A percentile compares a stretch with the other conserved stretches of the same genome.
Evolutionary conservation across 371 early-diverging fungal species (phyloP).

Genomic region (Mortierella polycephala): DNA sequence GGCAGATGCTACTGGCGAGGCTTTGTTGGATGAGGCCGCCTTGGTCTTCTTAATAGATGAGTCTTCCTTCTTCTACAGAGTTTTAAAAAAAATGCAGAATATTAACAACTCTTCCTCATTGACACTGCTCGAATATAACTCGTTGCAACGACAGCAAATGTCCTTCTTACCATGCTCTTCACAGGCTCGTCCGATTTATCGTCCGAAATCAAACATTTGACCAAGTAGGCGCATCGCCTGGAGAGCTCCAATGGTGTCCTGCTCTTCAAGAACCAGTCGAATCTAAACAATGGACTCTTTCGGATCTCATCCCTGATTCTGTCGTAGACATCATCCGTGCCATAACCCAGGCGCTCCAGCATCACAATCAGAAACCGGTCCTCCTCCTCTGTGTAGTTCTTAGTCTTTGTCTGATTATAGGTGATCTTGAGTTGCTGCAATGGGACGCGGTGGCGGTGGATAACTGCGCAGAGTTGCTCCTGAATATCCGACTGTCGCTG

Average conservation of each 20-base stretch:
- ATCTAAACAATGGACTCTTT: slow-evolving; percentile 86
- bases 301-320: slow-evolving; percentile 89
- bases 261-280: slow-evolving; percentile 98
- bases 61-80: slow-evolving; percentile 43
- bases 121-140: background rate
- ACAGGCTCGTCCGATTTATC: slow-evolving; percentile 52
- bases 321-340: slow-evolving; percentile 92
- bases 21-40: slow-evolving; percentile 29
- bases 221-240: slow-evolving; percentile 83
- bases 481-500: slow-evolving; percentile 85
- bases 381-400: slow-evolving; percentile 92
- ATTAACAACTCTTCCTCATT: background rate
- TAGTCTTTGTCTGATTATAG: slow-evolving; percentile 87
- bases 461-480: slow-evolving; percentile 77
- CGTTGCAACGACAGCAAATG: background rate
- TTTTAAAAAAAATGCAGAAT: background rate
- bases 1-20: slow-evolving; percentile 43
- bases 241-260: slow-evolving; percentile 86
- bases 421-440: slow-evolving; percentile 88
- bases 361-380: slow-evolving; percentile 94
- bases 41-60: slow-evolving; percentile 34
- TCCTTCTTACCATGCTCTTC: slow-evolving; percentile 23
- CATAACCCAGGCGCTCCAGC: slow-evolving; percentile 90
- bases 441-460: slow-evolving; percentile 79
- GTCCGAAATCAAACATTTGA: slow-evolving; percentile 74